These are phyloP conservation scores for Candida parachauliodes DNA, from an alignment of 805 yeast genomes.

Conservation along the genomic window DNA sequence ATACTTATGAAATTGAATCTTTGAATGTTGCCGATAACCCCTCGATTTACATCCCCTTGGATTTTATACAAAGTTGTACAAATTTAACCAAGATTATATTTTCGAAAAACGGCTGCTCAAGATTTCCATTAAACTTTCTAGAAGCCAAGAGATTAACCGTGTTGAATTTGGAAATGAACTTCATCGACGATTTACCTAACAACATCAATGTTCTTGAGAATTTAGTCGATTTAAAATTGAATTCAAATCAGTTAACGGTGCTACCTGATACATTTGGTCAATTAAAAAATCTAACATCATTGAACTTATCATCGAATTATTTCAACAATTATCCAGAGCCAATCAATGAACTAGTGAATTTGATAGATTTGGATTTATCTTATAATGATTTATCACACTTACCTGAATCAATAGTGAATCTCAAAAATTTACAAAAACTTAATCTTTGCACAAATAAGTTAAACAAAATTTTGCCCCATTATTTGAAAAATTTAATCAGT, in stretches of 20 bases:
- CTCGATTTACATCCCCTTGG: slow-evolving; percentile 76
- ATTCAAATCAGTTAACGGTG: slow-evolving; percentile 66
- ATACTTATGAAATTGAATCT: slow-evolving; percentile 74
- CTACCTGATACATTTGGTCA: slow-evolving; percentile 62
- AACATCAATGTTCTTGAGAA: slow-evolving; percentile 51
- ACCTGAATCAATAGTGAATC: slow-evolving; percentile 58
- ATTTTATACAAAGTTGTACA: slow-evolving; percentile 79
- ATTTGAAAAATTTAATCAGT: slow-evolving; percentile 49
- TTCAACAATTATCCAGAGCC: slow-evolving; percentile 63
- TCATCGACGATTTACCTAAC: slow-evolving; percentile 59
- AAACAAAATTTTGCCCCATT: slow-evolving; percentile 46
- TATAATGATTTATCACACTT: slow-evolving; percentile 66
- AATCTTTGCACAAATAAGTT: slow-evolving; percentile 74
- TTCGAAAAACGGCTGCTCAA: slow-evolving; percentile 68
- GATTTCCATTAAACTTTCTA: slow-evolving; percentile 69
- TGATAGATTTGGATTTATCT: slow-evolving; percentile 72
- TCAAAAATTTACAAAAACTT: slow-evolving; percentile 62
- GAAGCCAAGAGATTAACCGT: slow-evolving; percentile 65
- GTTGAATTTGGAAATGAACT: slow-evolving; percentile 75
- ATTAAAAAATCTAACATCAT: slow-evolving; percentile 48
- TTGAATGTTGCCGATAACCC: slow-evolving; percentile 86
- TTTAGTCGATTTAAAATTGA: slow-evolving; percentile 58
- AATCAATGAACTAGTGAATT: slow-evolving; percentile 53
- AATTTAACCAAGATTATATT: slow-evolving; percentile 65
- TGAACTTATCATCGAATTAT: slow-evolving; percentile 79